Percentiles rank a stretch among this genome's conserved stretches.
phyloP scores from a whole-genome alignment of 495 filamentous ascomycete genomes.

The Staphylotrichum tortipilum region DNA sequence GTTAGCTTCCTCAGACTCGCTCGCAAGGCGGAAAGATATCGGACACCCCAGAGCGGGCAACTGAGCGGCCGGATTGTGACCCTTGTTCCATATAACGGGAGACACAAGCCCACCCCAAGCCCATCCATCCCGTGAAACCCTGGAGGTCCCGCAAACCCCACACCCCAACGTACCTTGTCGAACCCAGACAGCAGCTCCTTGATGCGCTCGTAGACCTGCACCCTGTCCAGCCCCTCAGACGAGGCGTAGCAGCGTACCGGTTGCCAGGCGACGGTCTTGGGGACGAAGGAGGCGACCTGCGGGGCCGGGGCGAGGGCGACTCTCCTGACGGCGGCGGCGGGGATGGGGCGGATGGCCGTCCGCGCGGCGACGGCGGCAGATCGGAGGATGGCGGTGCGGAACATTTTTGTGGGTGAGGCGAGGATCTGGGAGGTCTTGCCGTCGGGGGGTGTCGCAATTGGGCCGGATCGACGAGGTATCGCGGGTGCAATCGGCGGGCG shows the following conservation, averaged over 20 bases:
- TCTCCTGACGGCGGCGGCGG: constrained; percentile 47
- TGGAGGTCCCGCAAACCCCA: constrained; percentile 26
- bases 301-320: constrained; percentile 39
- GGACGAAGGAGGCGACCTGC: constrained; percentile 22
- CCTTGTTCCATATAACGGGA: too few relatives aligned
- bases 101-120: neutral
- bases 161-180: too few relatives aligned
- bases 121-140: neutral
- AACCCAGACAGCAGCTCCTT: constrained; percentile 85
- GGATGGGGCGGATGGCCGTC: constrained; percentile 47
- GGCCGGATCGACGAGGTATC: neutral
- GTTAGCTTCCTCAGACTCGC: too few relatives aligned
- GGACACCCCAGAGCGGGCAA: too few relatives aligned
- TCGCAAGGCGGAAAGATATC: too few relatives aligned
- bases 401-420: constrained; percentile 49
- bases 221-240: constrained; percentile 63
- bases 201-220: constrained; percentile 87
- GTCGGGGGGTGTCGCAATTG: constrained; percentile 14
- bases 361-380: constrained; percentile 46
- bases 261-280: constrained; percentile 49
- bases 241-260: constrained; percentile 79
- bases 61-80: too few relatives aligned
- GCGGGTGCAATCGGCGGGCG: constrained; percentile 8
- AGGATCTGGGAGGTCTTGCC: neutral
- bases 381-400: constrained; percentile 73